These are phyloP conservation scores for Boechera stricta DNA, from an alignment of 345 rosid genomes.

Conservation along the genomic window DNA sequence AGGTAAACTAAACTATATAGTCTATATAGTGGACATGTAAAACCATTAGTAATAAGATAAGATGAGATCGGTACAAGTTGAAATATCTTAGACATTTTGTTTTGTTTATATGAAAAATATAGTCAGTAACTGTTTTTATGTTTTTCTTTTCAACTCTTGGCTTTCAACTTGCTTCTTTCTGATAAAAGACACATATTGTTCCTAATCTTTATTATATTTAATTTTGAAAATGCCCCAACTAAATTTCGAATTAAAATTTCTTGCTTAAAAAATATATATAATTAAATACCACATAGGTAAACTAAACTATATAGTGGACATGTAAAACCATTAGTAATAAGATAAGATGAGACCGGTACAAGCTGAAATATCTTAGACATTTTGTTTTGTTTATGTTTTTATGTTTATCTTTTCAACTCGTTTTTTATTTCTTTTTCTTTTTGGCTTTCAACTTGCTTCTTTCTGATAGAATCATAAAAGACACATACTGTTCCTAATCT, in stretches of 20 bases:
- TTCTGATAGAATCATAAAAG: slow-evolving; percentile 12
- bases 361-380: slow-evolving; percentile 1
- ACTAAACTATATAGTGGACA: not conserved
- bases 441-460: not conserved
- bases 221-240: slow-evolving; percentile 17
- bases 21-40: not conserved
- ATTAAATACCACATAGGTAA: not conserved
- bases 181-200: slow-evolving; percentile 15
- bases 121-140: not conserved
- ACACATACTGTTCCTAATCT: slow-evolving; percentile 21
- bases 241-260: slow-evolving; percentile 7
- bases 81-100: slow-evolving; percentile 8
- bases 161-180: slow-evolving; percentile 21
- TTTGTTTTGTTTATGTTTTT: slow-evolving; percentile 11
- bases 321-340: slow-evolving; percentile 19
- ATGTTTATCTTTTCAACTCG: not conserved
- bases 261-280: not conserved
- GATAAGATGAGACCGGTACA: not conserved
- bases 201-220: slow-evolving; percentile 20
- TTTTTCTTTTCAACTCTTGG: not conserved
- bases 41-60: slow-evolving; percentile 14
- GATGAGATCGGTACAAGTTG: not conserved
- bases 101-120: not conserved
- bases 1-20: not conserved
- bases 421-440: not conserved